These are phyloP conservation scores for Aspergillus sp. DNA, from an alignment of 2,329 filamentous ascomycete species.

Conservation along the genomic window DNA sequence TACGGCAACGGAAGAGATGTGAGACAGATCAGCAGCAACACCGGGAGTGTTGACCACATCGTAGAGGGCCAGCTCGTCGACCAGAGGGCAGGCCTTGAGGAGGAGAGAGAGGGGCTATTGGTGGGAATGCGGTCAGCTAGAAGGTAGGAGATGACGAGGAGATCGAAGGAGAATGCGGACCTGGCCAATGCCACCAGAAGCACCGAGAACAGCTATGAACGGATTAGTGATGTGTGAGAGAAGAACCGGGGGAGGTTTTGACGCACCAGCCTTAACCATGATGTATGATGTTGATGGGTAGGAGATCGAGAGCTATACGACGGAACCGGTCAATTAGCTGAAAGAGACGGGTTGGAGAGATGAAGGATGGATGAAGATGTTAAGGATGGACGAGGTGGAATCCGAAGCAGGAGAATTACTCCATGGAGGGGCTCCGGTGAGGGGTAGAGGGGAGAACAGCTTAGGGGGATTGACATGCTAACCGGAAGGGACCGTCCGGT, in stretches of 20 bases:
- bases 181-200: conserved; percentile 97
- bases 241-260: background rate
- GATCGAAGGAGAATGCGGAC: conserved; percentile 49
- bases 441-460: too few relatives aligned
- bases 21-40: conserved; percentile 92
- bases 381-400: background rate
- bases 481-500: too few relatives aligned
- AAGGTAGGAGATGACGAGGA: background rate
- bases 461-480: too few relatives aligned
- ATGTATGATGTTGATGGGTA: conserved; percentile 19
- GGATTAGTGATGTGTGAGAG: background rate
- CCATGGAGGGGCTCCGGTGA: too few relatives aligned
- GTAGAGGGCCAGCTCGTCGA: conserved; percentile 93
- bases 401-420: too few relatives aligned
- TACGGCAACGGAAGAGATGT: conserved; percentile 89
- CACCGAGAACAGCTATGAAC: conserved; percentile 74
- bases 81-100: conserved; percentile 81
- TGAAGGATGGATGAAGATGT: background rate
- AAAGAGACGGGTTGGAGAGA: background rate
- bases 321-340: background rate
- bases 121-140: conserved; percentile 3
- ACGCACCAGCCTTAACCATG: conserved; percentile 50
- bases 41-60: conserved; percentile 99
- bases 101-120: conserved; percentile 88
- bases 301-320: conserved; percentile 1